Conservation (phyloP, 2,329 filamentous ascomycete genomes). For the Neopestalotiopsis sp. region DNA sequence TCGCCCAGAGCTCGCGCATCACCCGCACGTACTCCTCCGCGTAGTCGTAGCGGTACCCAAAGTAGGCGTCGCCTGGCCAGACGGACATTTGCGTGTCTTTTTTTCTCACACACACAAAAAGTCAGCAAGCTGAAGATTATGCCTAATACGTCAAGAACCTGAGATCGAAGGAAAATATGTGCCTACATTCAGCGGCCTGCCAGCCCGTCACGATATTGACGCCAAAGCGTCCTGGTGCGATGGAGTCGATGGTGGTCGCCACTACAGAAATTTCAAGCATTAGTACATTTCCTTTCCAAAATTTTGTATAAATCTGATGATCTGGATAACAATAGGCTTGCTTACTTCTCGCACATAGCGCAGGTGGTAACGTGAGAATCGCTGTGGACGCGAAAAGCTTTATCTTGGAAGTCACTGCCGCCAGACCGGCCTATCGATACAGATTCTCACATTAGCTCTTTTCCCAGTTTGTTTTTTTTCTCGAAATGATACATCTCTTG, state of each 20-base stretch:
- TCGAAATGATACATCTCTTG: not conserved
- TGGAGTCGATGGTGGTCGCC: slow-evolving; percentile 33
- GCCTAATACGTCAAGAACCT: too few relatives aligned
- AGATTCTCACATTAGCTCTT: not conserved
- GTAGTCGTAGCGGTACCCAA: slow-evolving; percentile 37
- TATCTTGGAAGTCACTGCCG: slow-evolving; percentile 34
- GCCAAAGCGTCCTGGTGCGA: slow-evolving; percentile 33
- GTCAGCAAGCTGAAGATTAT: too few relatives aligned
- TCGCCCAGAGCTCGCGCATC: slow-evolving; percentile 39
- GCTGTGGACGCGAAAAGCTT: slow-evolving; percentile 36
- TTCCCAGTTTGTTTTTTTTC: not conserved
- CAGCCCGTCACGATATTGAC: slow-evolving; percentile 37
- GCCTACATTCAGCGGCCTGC: slow-evolving; percentile 33
- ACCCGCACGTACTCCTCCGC: slow-evolving; percentile 37
- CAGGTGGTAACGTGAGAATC: slow-evolving; percentile 33
- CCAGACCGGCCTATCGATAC: slow-evolving; percentile 27
- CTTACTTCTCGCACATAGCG: slow-evolving; percentile 28
- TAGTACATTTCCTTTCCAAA: not conserved
- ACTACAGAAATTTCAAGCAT: slow-evolving; percentile 13
- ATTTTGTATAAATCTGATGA: not conserved
- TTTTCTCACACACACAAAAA: not conserved
- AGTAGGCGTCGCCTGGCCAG: slow-evolving; percentile 35
- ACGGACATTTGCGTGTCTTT: slow-evolving; percentile 32
- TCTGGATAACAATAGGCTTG: not conserved
- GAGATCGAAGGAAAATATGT: too few relatives aligned